Evolutionary conservation across 352 stramenopile species (phyloP).

Genomic region (Pythium plurisporium): DNA sequence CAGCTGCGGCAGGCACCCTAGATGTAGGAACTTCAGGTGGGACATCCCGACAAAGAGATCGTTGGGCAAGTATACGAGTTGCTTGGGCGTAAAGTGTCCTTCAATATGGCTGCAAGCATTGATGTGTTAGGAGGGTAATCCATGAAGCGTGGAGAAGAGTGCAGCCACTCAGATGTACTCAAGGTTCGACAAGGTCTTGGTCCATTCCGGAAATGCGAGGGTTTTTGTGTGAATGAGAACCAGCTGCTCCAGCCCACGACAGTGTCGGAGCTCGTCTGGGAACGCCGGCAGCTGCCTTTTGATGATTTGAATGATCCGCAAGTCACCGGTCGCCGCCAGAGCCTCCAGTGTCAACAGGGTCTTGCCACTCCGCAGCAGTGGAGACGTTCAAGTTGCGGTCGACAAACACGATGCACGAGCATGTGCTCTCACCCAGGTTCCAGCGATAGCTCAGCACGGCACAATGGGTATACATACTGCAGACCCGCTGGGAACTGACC

Average conservation of each 20-base stretch:
- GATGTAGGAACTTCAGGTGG: conserved; percentile 11
- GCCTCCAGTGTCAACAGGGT: conserved; percentile 30
- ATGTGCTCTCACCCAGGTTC: conserved; percentile 11
- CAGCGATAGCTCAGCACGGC: conserved; percentile 22
- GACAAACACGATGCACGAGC: conserved; percentile 30
- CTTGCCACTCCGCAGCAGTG: conserved; percentile 32
- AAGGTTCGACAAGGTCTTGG: conserved; percentile 11
- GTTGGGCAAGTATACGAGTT: background rate
- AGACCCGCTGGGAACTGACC: background rate
- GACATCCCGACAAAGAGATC: background rate
- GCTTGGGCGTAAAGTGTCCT: background rate
- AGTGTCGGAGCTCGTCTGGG: conserved; percentile 29
- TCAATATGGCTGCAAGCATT: background rate
- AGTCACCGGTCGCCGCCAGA: conserved; percentile 28
- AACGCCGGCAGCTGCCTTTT: conserved; percentile 35
- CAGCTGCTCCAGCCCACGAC: conserved; percentile 28
- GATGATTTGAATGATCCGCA: conserved; percentile 42
- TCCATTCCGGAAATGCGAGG: conserved; percentile 14
- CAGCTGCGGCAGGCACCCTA: conserved; percentile 2
- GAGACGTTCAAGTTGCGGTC: conserved; percentile 24
- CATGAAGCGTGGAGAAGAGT: too few species aligned
- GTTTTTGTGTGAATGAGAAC: conserved; percentile 29
- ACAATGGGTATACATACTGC: conserved; percentile 2
- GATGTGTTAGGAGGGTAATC: background rate
- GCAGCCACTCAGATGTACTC: conserved; percentile 20